These are phyloP conservation scores for Ceratopteris richardii DNA, from an alignment of 75 land plant species.

Conservation along the genomic window DNA sequence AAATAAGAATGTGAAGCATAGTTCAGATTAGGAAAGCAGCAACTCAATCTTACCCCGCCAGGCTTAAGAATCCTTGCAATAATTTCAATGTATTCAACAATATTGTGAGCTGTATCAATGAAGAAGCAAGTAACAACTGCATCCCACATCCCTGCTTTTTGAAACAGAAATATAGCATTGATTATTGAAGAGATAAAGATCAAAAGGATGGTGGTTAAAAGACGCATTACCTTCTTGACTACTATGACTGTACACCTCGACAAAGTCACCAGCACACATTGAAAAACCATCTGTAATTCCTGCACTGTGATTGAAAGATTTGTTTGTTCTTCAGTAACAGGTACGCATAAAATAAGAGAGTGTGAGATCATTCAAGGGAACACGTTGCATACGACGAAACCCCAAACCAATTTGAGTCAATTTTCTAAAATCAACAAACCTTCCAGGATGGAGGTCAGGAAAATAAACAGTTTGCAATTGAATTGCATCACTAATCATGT, in stretches of 20 bases:
- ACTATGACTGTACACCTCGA: conserved; percentile 83
- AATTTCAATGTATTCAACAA: conserved; percentile 88
- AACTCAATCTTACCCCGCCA: conserved; percentile 74
- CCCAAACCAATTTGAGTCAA: too few relatives aligned
- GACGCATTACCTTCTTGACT: conserved; percentile 57
- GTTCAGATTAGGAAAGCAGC: too few relatives aligned
- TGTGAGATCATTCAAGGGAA: too few relatives aligned
- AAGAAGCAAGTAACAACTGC: conserved; percentile 93
- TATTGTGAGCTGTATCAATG: conserved; percentile 94
- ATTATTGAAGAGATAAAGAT: not conserved
- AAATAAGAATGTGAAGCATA: too few relatives aligned
- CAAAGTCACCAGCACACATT: conserved; percentile 99
- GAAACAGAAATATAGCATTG: not conserved
- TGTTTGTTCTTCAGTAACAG: too few relatives aligned
- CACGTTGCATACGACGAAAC: too few relatives aligned
- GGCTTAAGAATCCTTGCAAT: conserved; percentile 73
- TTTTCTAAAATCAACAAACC: conserved; percentile 35
- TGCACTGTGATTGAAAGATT: conserved; percentile 57
- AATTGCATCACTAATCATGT: conserved; percentile 69
- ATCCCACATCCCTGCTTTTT: conserved; percentile 79
- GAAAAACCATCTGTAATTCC: conserved; percentile 97
- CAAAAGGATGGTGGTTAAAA: too few relatives aligned
- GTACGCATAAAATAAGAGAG: too few relatives aligned
- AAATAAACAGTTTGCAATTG: conserved; percentile 77
- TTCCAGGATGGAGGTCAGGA: conserved; percentile 96